These are phyloP conservation scores for Coniochaeta sp. DNA, from an alignment of 2,329 filamentous ascomycete genomes.

Conservation along the genomic window DNA sequence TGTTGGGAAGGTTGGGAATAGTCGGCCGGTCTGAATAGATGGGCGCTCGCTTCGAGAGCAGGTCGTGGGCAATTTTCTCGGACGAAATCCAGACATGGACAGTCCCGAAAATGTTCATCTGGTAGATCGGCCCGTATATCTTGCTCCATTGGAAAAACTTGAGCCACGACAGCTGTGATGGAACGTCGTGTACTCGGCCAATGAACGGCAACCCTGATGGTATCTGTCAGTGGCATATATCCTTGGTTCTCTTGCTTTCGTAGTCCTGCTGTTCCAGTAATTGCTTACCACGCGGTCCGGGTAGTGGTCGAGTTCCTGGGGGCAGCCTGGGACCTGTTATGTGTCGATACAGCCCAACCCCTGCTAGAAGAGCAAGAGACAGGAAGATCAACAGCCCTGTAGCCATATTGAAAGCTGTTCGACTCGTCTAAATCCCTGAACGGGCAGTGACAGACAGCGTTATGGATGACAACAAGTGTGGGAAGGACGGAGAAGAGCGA, in stretches of 20 bases:
- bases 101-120: slow-evolving; percentile 35
- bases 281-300: slow-evolving; percentile 19
- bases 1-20: slow-evolving; percentile 39
- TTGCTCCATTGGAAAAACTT: slow-evolving; percentile 41
- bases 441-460: not conserved
- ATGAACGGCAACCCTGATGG: slow-evolving; percentile 31
- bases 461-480: not conserved
- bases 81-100: slow-evolving; percentile 41
- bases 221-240: slow-evolving; percentile 6
- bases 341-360: not conserved
- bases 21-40: slow-evolving; percentile 40
- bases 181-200: slow-evolving; percentile 37
- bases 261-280: not conserved
- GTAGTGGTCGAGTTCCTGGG: slow-evolving; percentile 17
- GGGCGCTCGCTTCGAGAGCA: slow-evolving; percentile 29
- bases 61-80: slow-evolving; percentile 34
- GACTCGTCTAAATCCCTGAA: not conserved
- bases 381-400: not conserved
- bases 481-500: not conserved
- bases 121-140: slow-evolving; percentile 37
- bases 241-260: not conserved
- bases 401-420: not conserved
- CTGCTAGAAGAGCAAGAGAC: not conserved
- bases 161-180: slow-evolving; percentile 31
- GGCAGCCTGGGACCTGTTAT: not conserved